Evolutionary conservation across 176 grass and related monocot genomes (phyloP).

Genomic region (Microstegium vimineum): DNA sequence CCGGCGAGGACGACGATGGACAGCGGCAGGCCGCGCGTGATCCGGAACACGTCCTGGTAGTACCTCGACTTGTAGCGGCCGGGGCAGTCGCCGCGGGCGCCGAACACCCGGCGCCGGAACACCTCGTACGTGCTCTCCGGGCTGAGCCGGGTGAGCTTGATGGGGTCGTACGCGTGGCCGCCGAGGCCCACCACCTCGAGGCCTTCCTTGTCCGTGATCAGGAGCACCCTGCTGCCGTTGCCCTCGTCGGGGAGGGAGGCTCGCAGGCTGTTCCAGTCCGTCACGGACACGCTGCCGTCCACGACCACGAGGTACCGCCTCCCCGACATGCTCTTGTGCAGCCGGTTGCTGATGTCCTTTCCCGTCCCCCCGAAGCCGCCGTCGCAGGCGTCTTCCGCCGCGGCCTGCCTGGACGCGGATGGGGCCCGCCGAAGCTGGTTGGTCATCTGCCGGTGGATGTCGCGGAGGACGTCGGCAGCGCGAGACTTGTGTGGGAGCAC

Average conservation of each 20-base stretch:
- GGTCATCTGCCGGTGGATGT: constrained; percentile 32
- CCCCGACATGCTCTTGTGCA: constrained; percentile 23
- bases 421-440: background rate
- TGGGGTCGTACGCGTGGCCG: background rate
- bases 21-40: constrained; percentile 42
- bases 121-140: constrained; percentile 45
- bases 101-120: constrained; percentile 50
- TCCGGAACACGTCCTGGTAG: constrained; percentile 47
- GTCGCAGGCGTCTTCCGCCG: background rate
- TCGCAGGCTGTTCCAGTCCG: constrained; percentile 47
- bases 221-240: constrained; percentile 45
- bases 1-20: constrained; percentile 48
- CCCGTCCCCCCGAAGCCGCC: background rate
- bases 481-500: constrained; percentile 39
- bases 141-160: constrained; percentile 23
- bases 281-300: constrained; percentile 22
- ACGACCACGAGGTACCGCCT: constrained; percentile 43
- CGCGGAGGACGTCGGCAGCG: constrained; percentile 18
- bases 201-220: constrained; percentile 19
- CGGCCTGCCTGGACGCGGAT: background rate
- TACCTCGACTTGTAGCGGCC: constrained; percentile 33
- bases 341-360: constrained; percentile 25
- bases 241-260: constrained; percentile 42
- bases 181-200: constrained; percentile 19
- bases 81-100: constrained; percentile 35